Conservation (phyloP, 257 asterid species). For the Fraxinus pennsylvanica region DNA sequence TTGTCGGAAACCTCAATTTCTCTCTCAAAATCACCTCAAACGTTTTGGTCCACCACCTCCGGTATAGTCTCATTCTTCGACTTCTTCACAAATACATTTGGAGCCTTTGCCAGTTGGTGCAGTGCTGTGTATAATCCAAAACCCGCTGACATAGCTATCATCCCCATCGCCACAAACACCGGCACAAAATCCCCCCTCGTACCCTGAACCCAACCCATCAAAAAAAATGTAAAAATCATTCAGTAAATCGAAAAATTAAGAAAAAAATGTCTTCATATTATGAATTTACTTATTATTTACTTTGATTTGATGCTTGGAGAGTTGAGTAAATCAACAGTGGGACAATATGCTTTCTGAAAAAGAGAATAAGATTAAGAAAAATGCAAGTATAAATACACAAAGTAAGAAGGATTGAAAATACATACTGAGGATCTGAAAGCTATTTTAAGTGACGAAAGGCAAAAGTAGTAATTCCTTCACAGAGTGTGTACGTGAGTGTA, state of each 20-base stretch:
- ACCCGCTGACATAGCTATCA: conserved; percentile 40
- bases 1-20: too few relatives aligned
- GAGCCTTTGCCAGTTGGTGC: conserved; percentile 55
- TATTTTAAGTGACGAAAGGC: conserved; percentile 20
- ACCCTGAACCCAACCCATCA: conserved; percentile 27
- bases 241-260: not conserved
- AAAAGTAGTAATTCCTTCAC: not conserved
- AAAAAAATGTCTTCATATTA: too few relatives aligned
- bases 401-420: not conserved
- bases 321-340: not conserved
- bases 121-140: conserved; percentile 50
- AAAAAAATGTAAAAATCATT: not conserved
- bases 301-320: conserved; percentile 27
- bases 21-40: too few relatives aligned
- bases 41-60: too few relatives aligned
- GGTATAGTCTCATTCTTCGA: too few relatives aligned
- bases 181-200: conserved; percentile 50
- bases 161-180: conserved; percentile 52
- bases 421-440: conserved; percentile 32
- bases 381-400: not conserved
- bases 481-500: not conserved
- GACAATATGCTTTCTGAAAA: conserved; percentile 23
- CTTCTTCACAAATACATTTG: conserved; percentile 5
- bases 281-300: conserved; percentile 18
- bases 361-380: too few relatives aligned